Evolutionary conservation across 2,329 filamentous ascomycete genomes (phyloP).

Genomic region (Cladosporium sp.): DNA sequence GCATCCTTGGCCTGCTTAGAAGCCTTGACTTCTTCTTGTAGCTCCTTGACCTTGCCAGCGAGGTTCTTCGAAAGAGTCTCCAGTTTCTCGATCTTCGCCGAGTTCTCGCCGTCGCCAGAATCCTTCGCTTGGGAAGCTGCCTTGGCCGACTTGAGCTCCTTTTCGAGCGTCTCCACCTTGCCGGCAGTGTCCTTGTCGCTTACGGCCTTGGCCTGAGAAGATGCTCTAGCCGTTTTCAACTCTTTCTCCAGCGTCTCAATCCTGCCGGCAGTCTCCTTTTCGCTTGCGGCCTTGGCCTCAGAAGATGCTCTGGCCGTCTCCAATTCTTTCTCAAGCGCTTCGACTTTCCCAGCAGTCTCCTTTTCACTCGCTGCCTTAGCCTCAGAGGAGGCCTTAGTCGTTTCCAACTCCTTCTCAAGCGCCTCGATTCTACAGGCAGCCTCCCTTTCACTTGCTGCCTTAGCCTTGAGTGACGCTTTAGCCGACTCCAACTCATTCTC

Average conservation of each 20-base stretch:
- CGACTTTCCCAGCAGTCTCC: background rate
- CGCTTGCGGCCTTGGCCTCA: background rate
- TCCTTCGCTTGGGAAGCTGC: constrained; percentile 23
- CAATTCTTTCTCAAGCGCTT: constrained; percentile 4
- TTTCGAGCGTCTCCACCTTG: constrained; percentile 28
- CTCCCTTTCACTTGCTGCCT: constrained; percentile 11
- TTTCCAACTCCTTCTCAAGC: constrained; percentile 23
- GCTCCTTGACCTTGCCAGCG: constrained; percentile 29
- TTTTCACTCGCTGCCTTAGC: constrained; percentile 19
- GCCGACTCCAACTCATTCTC: constrained; percentile 35
- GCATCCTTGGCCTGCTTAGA: background rate
- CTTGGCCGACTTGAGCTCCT: constrained; percentile 33
- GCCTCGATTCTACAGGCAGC: background rate
- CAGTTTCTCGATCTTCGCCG: constrained; percentile 15
- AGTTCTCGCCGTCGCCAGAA: constrained; percentile 1
- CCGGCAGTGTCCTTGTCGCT: background rate
- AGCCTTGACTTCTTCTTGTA: constrained; percentile 32
- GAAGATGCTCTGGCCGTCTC: background rate
- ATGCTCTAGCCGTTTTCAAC: constrained; percentile 26
- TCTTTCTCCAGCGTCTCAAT: constrained; percentile 32
- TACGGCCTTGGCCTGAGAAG: background rate
- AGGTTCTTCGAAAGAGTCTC: constrained; percentile 24
- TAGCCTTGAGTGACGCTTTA: constrained; percentile 25
- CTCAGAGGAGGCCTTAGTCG: constrained; percentile 24
- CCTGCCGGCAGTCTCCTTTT: background rate